Evolutionary conservation across 345 rosid genomes (phyloP), one percentile per base, ranked within the genome.

Genomic region (Heritiera littoralis): DNA sequence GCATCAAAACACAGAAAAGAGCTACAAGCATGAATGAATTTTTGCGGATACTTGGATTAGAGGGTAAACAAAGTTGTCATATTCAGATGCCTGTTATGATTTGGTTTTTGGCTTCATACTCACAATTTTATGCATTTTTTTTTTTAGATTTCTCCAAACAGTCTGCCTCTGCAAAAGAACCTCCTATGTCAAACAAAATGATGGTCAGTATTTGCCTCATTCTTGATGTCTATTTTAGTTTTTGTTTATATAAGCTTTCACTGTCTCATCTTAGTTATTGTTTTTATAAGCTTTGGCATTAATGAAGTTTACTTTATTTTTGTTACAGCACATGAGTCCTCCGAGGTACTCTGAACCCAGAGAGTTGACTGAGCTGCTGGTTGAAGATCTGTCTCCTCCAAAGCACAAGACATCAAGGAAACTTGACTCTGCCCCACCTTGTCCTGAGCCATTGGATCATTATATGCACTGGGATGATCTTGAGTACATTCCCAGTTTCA

Each of bases 1-100:
- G 94, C 78, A 81, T 89, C 76, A 86, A 85, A 82, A 81, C 82
- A 13, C 87, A 79, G 58, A 78, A 71, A 32, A 80, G 73, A 69
- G 75, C 80, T 11, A 75, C 85, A 71, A 86, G 84, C 76, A 72
- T 79, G 58, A 86, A 81, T 59, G 67, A 81, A 43, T 83, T 89
- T 78, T 78, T 87, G 40, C 54, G 78, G 80, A 87, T 81, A 14
- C 69, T 89, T 49, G 89, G 90, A 69, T 78, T 90, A 1, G 67
- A 84, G 20, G 87, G 86, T 83, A 78, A 74, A 43, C 20, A 54
- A 75, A 66, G 9, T 30, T 70, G 46, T 1, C 64, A 48, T 30
- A 7, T 32, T 66, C 15, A 52, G 3, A 30, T 38, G 41, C 49
- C 59, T 54, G n/a, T 23, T 55, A 11, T 65, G 72, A 7, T 35